phyloP scores from a whole-genome alignment of 148 eudicot genomes.

The Limonium bicolor region DNA sequence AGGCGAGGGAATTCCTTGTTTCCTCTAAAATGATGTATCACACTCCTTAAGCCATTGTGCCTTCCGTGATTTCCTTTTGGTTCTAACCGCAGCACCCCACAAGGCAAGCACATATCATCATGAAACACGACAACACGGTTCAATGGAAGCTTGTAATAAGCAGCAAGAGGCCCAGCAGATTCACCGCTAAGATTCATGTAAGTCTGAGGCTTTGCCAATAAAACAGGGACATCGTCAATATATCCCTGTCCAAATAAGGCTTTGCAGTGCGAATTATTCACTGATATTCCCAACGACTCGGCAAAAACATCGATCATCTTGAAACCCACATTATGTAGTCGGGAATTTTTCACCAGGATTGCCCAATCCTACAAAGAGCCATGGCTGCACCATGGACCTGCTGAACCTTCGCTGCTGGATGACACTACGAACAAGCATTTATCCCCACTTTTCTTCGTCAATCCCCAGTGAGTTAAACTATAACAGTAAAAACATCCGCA shows the following conservation, averaged over 20 bases:
- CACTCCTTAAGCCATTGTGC: constrained; percentile 87
- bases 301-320: constrained; percentile 73
- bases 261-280: constrained; percentile 59
- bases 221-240: constrained; percentile 46
- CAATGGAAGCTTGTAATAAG: constrained; percentile 85
- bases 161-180: constrained; percentile 89
- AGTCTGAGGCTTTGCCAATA: constrained; percentile 84
- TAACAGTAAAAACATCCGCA: too few species aligned
- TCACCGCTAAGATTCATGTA: constrained; percentile 86
- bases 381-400: constrained; percentile 32
- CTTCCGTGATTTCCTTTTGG: constrained; percentile 67
- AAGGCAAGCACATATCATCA: constrained; percentile 81
- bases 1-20: constrained; percentile 68
- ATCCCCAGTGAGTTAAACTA: too few species aligned
- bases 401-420: constrained; percentile 15
- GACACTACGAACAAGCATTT: constrained; percentile 3
- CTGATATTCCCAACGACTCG: constrained; percentile 38
- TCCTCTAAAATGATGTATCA: constrained; percentile 68
- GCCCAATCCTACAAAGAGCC: constrained; percentile 86
- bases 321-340: constrained; percentile 79
- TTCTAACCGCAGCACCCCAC: constrained; percentile 79
- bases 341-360: constrained; percentile 79
- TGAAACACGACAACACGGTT: constrained; percentile 77
- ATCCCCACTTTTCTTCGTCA: not conserved
- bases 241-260: constrained; percentile 83